Conservation (phyloP, 2,329 filamentous ascomycete genomes). For the Pestalotiopsis sp. region DNA sequence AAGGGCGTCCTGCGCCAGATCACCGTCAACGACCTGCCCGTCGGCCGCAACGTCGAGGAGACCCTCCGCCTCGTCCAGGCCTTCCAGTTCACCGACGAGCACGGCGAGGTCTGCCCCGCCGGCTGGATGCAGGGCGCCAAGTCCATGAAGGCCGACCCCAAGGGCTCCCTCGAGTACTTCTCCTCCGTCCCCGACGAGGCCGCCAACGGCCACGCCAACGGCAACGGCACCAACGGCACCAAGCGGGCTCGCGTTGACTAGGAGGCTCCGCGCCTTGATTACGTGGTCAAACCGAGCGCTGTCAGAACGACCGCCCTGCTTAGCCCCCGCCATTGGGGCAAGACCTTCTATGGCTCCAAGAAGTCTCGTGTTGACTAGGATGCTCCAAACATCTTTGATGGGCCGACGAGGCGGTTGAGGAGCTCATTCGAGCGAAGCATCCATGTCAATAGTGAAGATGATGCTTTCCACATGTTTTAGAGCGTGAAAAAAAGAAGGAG, state of each 20-base stretch:
- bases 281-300: neutral
- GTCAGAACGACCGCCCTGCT: too few species aligned
- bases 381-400: too few species aligned
- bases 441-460: neutral
- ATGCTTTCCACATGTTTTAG: neutral
- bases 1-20: conserved; percentile 63
- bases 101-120: conserved; percentile 72
- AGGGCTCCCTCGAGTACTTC: conserved; percentile 54
- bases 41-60: conserved; percentile 67
- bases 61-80: conserved; percentile 68
- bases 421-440: neutral
- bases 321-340: too few species aligned
- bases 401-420: too few species aligned
- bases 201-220: conserved; percentile 31
- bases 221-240: conserved; percentile 36
- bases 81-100: conserved; percentile 83
- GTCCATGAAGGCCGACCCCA: conserved; percentile 54
- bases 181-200: conserved; percentile 14
- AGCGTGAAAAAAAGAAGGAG: neutral
- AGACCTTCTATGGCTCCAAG: too few species aligned
- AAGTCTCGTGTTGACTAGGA: neutral
- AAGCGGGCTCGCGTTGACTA: conserved; percentile 26
- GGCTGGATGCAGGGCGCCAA: conserved; percentile 51
- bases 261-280: neutral
- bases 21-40: conserved; percentile 67